A percentile compares a stretch with the other conserved stretches of the same genome.
phyloP scores from a whole-genome alignment of 202 grass and related monocot genomes.

The Saccharum hybrid region DNA sequence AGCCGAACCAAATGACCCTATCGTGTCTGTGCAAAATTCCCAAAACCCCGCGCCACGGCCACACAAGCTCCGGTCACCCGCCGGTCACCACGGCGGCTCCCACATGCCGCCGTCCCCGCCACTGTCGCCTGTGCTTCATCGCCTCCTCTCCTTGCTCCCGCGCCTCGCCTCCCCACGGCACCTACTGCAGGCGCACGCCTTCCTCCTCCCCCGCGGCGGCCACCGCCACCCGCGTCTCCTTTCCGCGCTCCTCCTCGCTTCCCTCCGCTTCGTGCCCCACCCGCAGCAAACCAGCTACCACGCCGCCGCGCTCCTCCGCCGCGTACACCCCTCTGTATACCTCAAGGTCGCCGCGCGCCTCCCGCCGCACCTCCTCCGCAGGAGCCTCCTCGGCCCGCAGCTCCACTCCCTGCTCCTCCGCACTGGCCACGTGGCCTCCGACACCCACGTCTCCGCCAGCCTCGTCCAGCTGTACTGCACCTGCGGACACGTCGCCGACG shows the following conservation, averaged over 20 bases:
- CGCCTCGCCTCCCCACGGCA: slow-evolving; percentile 39
- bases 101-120: slow-evolving; percentile 31
- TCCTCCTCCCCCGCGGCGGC: slow-evolving; percentile 49
- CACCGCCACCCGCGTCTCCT: slow-evolving; percentile 47
- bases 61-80: neutral
- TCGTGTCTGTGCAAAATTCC: neutral
- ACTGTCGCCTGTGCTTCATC: slow-evolving; percentile 28
- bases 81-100: neutral
- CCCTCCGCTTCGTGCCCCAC: slow-evolving; percentile 47
- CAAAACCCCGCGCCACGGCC: neutral
- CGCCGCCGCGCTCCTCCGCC: slow-evolving; percentile 40
- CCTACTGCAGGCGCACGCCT: slow-evolving; percentile 54
- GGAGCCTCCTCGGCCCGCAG: slow-evolving; percentile 52
- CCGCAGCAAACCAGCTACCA: neutral
- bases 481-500: slow-evolving; percentile 38
- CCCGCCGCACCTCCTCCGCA: slow-evolving; percentile 6
- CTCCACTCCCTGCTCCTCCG: slow-evolving; percentile 52
- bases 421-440: slow-evolving; percentile 40
- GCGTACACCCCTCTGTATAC: slow-evolving; percentile 32
- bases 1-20: neutral
- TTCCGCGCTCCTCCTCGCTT: slow-evolving; percentile 53
- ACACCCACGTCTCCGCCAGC: slow-evolving; percentile 54
- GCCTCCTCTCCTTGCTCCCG: slow-evolving; percentile 40
- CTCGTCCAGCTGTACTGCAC: slow-evolving; percentile 59
- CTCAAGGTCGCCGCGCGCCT: slow-evolving; percentile 33